A percentile compares a stretch with the other conserved stretches of the same genome.
These are phyloP conservation scores for Coelastrella sp. DNA, from an alignment of 139 green algal genomes.

Conservation along the genomic window DNA sequence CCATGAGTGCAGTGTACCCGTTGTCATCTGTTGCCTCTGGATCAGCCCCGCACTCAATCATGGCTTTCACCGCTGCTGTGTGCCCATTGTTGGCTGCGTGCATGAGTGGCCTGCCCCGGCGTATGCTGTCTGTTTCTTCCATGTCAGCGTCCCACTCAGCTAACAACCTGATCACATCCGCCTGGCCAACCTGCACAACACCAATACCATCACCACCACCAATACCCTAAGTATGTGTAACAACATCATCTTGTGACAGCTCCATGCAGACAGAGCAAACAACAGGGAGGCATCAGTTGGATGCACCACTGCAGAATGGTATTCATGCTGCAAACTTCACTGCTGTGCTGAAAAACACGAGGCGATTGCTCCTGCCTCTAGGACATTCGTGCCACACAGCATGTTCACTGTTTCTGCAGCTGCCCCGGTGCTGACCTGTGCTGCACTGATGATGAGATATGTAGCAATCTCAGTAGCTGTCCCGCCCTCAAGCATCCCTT, in stretches of 20 bases:
- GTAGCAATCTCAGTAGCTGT: constrained; percentile 55
- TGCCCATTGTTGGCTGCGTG: constrained; percentile 70
- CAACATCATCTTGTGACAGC: too few species aligned
- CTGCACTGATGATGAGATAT: constrained; percentile 57
- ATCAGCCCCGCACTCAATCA: constrained; percentile 59
- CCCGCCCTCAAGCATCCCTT: constrained; percentile 44
- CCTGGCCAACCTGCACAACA: constrained; percentile 48
- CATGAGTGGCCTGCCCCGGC: constrained; percentile 59
- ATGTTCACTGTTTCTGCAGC: too few species aligned
- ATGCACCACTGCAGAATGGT: background rate
- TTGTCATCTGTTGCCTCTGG: constrained; percentile 57
- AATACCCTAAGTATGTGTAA: too few species aligned
- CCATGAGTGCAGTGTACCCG: constrained; percentile 65
- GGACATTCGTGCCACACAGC: too few species aligned
- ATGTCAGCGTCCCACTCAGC: constrained; percentile 55
- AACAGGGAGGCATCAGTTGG: too few species aligned
- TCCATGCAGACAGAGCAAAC: too few species aligned
- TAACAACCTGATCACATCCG: constrained; percentile 53
- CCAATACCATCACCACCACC: background rate
- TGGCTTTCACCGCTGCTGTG: constrained; percentile 49
- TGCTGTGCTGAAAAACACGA: too few species aligned
- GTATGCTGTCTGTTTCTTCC: constrained; percentile 44
- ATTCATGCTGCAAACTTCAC: too few species aligned
- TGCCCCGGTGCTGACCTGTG: constrained; percentile 43
- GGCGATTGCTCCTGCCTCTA: too few species aligned